Evolutionary conservation across 768 basidiomycete genomes (phyloP).

Genomic region (Termitomyces sp.): DNA sequence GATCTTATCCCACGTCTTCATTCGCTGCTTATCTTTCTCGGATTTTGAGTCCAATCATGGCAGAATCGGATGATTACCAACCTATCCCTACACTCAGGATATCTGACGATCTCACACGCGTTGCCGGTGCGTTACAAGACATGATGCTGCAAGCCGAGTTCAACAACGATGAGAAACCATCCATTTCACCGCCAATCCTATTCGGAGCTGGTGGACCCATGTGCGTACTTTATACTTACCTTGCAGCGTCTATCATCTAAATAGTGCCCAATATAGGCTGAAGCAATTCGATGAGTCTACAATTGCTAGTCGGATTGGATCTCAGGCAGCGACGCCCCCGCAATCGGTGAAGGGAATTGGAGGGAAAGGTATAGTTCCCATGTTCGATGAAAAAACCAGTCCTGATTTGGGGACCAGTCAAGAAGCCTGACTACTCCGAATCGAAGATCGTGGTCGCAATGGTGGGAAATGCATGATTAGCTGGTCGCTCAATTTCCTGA

Average conservation of each 20-base stretch:
- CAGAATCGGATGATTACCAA: conserved; percentile 20
- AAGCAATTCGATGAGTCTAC: conserved; percentile 79
- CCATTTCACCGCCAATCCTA: conserved; percentile 50
- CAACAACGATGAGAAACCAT: conserved; percentile 26
- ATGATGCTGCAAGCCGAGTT: conserved; percentile 39
- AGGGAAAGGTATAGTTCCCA: conserved; percentile 61
- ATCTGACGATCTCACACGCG: conserved; percentile 45
- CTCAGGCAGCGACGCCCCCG: conserved; percentile 76
- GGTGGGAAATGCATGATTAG: conserved; percentile 41
- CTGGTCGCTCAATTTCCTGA: background rate
- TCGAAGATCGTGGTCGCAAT: conserved; percentile 98
- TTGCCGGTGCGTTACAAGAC: conserved; percentile 49
- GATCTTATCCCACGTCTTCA: conserved; percentile 13
- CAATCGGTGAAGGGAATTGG: conserved; percentile 86
- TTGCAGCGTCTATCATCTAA: background rate
- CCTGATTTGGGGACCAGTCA: conserved; percentile 46
- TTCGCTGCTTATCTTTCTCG: conserved; percentile 9
- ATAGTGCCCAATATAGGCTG: conserved; percentile 42
- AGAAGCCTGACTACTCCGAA: conserved; percentile 97
- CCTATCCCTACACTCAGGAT: conserved; percentile 30
- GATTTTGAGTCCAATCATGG: conserved; percentile 19
- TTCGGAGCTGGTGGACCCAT: conserved; percentile 80
- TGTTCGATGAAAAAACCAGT: conserved; percentile 2
- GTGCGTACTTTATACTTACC: conserved; percentile 33
- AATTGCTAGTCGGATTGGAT: conserved; percentile 64